Evolutionary conservation across 768 basidiomycete genomes (phyloP), one percentile per base, ranked within the genome.

Genomic region (Hemileccinum impolitum): DNA sequence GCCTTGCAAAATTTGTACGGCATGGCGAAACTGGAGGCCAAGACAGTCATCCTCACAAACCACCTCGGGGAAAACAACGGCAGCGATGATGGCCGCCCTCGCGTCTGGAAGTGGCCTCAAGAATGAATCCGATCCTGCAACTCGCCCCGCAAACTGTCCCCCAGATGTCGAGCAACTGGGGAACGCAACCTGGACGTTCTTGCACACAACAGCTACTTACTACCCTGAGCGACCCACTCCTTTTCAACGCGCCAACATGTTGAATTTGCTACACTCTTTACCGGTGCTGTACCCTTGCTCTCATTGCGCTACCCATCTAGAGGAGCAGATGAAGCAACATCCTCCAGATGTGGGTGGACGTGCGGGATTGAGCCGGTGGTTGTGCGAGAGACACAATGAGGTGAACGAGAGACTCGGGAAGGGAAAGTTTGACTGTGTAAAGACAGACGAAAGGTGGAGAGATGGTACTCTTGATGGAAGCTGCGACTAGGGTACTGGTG

Each of bases 151-250:
- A 5, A 75, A 88, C 48, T 98, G 95, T 63, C 95, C 95, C 12
- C 85, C 94, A 0, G 94, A 97, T 67, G 85, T 85, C 39, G 91
- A 94, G 62, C 76, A 82, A 50, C 84, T 98, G 42, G 95, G 95
- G 2, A 82, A 84, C 42, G 87, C 94, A 39, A 95, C 95, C 2
- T 97, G 95, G 95, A 87, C 93, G 14, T 98, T 98, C 78, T 75
- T 98, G 28, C 95, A 97, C 62, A 85, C 93, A 9, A 87, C 95
- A 6, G 94, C 94, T 0, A 92, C 95, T 18, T 96, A 97, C 69
- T 98, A 94, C 70, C 94, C 95, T 23, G 81, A 85, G n/a, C 69
- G 72, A 14, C 91, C 95, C 1, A 81, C 85, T 0, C 75, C 82
- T 1, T 71, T 72, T 6, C 91, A 95, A 58, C 85, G 88, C 49